Evolutionary conservation across 2,329 filamentous ascomycete species (phyloP).

Genomic region (Pseudogymnoascus sp.): DNA sequence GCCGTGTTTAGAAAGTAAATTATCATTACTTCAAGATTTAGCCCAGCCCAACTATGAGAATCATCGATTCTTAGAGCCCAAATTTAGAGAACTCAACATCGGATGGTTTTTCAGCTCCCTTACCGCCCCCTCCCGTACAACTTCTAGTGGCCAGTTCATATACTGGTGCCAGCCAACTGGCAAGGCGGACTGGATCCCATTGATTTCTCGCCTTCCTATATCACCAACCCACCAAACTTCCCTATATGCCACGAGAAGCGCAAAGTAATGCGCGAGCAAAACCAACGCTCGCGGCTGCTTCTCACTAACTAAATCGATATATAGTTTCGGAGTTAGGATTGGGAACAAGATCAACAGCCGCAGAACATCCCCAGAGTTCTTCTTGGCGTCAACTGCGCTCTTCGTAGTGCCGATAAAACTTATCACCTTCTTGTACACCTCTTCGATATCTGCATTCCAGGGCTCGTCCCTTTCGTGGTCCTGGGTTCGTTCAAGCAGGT

Average conservation of each 20-base stretch:
- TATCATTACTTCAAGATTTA: neutral
- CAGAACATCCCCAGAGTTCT: slow-evolving; percentile 9
- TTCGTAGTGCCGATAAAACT: slow-evolving; percentile 17
- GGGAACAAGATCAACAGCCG: slow-evolving; percentile 15
- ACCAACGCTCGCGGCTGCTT: slow-evolving; percentile 17
- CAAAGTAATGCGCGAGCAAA: slow-evolving; percentile 29
- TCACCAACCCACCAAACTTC: slow-evolving; percentile 31
- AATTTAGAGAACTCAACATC: neutral
- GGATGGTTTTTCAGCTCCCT: neutral
- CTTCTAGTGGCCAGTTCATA: slow-evolving; percentile 17
- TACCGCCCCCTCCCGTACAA: slow-evolving; percentile 10
- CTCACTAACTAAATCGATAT: slow-evolving; percentile 16
- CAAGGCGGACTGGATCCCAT: slow-evolving; percentile 13
- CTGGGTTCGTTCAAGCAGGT: slow-evolving; percentile 13
- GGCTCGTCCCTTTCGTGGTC: slow-evolving; percentile 13
- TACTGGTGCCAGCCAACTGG: slow-evolving; percentile 14
- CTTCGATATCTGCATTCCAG: slow-evolving; percentile 15
- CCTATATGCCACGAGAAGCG: slow-evolving; percentile 26
- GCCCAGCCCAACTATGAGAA: neutral
- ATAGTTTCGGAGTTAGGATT: slow-evolving; percentile 13
- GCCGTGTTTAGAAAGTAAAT: neutral
- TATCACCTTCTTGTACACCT: slow-evolving; percentile 15
- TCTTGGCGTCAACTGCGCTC: slow-evolving; percentile 10
- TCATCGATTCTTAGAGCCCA: neutral
- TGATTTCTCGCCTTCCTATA: slow-evolving; percentile 19